Conservation (phyloP, 2,329 filamentous ascomycete species). For the Aspergillus persii region DNA sequence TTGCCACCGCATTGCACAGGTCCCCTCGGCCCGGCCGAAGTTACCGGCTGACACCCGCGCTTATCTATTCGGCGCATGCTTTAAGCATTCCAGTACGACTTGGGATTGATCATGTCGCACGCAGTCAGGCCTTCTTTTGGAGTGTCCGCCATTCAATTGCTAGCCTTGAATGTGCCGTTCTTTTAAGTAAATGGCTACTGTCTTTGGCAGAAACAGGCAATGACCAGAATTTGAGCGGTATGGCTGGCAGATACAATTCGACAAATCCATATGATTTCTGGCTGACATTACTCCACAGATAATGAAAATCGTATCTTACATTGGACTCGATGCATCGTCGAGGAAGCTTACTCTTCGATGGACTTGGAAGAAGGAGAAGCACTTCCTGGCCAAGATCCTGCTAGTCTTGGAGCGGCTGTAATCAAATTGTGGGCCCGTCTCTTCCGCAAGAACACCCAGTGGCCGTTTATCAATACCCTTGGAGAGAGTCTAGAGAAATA, state of each 20-base stretch:
- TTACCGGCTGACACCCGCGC: conserved; percentile 59
- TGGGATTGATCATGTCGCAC: conserved; percentile 37
- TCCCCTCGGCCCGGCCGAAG: conserved; percentile 60
- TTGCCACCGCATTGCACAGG: conserved; percentile 60
- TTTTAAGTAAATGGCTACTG: conserved; percentile 48
- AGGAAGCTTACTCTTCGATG: conserved; percentile 34
- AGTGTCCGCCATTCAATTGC: conserved; percentile 37
- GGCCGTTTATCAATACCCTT: conserved; percentile 34
- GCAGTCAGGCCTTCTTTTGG: conserved; percentile 39
- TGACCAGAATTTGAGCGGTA: conserved; percentile 29
- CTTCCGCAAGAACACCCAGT: conserved; percentile 33
- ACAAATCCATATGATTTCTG: background rate
- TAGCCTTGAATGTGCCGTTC: conserved; percentile 38
- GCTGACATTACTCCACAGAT: conserved; percentile 16
- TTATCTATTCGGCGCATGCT: conserved; percentile 67
- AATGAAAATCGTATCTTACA: conserved; percentile 32
- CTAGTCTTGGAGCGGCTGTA: conserved; percentile 28
- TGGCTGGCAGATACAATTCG: background rate
- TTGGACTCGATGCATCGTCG: conserved; percentile 32
- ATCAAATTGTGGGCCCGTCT: conserved; percentile 32
- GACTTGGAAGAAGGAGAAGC: conserved; percentile 26
- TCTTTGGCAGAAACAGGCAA: conserved; percentile 26
- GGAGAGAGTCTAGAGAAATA: conserved; percentile 32
- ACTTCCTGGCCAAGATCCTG: conserved; percentile 24
- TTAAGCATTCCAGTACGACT: conserved; percentile 54